These are phyloP conservation scores for Pythium dissotocum DNA, from an alignment of 352 stramenopile species.

Conservation along the genomic window DNA sequence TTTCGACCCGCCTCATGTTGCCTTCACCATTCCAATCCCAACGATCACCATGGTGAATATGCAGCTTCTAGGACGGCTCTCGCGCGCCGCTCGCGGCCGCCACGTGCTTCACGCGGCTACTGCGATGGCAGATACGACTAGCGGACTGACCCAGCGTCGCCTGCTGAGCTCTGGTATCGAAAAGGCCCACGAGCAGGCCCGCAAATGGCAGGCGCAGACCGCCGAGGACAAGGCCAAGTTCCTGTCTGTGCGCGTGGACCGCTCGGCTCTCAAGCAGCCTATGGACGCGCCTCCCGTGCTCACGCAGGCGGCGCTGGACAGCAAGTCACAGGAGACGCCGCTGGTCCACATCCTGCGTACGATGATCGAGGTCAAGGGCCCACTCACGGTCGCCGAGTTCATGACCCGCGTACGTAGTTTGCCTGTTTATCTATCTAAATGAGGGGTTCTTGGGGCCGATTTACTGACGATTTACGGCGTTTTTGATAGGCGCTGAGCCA, in stretches of 20 bases:
- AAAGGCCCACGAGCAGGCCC: conserved; percentile 42
- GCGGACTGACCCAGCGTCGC: not conserved
- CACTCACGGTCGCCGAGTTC: conserved; percentile 94
- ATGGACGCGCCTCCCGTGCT: conserved; percentile 29
- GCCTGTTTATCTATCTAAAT: not conserved
- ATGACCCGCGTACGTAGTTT: conserved; percentile 75
- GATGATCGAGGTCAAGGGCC: conserved; percentile 92
- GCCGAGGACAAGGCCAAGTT: conserved; percentile 53
- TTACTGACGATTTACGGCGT: not conserved
- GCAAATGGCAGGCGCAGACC: conserved; percentile 63
- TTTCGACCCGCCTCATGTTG: not conserved
- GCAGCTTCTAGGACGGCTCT: not conserved
- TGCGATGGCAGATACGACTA: not conserved
- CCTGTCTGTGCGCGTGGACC: conserved; percentile 64
- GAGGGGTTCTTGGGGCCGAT: not conserved
- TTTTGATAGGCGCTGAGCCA: conserved; percentile 77
- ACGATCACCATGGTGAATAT: conserved; percentile 2
- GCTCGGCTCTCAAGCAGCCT: conserved; percentile 71
- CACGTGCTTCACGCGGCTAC: not conserved
- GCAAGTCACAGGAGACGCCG: conserved; percentile 68
- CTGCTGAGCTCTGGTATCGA: conserved; percentile 27
- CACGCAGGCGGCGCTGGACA: conserved; percentile 25
- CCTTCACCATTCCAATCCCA: not conserved
- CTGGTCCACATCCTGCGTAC: conserved; percentile 80
- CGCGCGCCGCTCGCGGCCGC: not conserved